Conservation (phyloP, 148 eudicot species). For the Suaeda aralocaspica region DNA sequence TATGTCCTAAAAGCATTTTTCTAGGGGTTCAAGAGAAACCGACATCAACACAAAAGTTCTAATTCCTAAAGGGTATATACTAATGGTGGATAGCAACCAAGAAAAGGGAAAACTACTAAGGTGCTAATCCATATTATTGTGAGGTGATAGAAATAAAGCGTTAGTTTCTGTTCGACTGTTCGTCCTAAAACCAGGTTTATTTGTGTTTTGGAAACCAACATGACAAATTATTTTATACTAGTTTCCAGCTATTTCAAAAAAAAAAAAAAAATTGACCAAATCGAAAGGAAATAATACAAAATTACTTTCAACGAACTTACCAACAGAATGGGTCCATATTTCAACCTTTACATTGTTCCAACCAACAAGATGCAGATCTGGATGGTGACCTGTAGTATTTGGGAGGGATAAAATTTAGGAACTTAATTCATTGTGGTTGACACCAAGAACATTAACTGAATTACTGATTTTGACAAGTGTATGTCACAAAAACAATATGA, state of each 20-base stretch:
- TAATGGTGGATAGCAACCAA: too few relatives aligned
- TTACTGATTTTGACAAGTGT: not conserved
- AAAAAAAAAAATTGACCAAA: too few relatives aligned
- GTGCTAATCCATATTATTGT: too few relatives aligned
- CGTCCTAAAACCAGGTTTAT: too few relatives aligned
- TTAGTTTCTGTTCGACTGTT: too few relatives aligned
- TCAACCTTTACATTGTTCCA: constrained; percentile 89
- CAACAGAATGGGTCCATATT: constrained; percentile 88
- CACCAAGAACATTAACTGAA: not conserved
- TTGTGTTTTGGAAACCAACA: too few relatives aligned
- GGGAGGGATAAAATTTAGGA: not conserved
- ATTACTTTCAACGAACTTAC: too few relatives aligned
- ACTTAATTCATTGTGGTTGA: not conserved
- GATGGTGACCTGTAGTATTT: constrained; percentile 76
- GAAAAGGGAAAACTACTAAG: too few relatives aligned
- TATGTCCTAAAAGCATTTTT: not conserved
- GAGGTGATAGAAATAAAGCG: not conserved
- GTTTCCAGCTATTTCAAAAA: too few relatives aligned
- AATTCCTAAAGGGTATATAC: not conserved
- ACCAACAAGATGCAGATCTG: constrained; percentile 89
- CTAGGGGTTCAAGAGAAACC: not conserved
- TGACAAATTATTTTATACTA: too few relatives aligned
- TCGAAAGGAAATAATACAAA: too few relatives aligned
- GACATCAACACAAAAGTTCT: not conserved
- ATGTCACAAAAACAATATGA: not conserved